Percentiles rank a stretch among this genome's conserved stretches.
Conservation (phyloP, 83 land plant genomes). For the Picea engelmannii region DNA sequence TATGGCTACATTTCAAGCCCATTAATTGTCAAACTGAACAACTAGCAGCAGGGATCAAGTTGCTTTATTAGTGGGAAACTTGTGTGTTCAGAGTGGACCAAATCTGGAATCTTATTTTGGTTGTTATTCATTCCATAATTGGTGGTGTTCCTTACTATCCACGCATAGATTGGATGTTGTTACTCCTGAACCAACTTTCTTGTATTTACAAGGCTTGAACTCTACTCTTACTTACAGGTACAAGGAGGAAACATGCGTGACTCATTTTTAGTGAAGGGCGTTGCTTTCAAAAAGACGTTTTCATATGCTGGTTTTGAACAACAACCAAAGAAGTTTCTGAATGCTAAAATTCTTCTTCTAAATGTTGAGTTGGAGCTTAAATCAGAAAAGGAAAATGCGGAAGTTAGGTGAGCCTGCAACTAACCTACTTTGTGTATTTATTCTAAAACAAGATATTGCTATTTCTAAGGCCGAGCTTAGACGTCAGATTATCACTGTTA, state of each 20-base stretch:
- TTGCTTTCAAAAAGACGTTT: constrained; percentile 98
- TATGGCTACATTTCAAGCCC: not conserved
- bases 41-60: not conserved
- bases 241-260: constrained; percentile 98
- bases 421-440: not conserved
- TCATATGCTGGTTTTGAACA: constrained; percentile 99
- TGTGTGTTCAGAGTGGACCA: not conserved
- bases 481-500: not conserved
- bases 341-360: constrained; percentile 82
- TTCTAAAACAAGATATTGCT: not conserved
- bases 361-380: constrained; percentile 96
- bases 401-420: constrained; percentile 70
- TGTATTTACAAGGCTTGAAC: not conserved
- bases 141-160: not conserved
- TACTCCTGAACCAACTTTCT: not conserved
- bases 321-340: constrained; percentile 88
- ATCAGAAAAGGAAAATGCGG: constrained; percentile 99
- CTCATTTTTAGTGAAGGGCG: constrained; percentile 95
- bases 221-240: constrained; percentile 50
- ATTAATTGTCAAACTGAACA: not conserved
- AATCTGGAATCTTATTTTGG: not conserved
- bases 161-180: not conserved
- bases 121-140: constrained; percentile 9
- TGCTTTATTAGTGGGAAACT: not conserved
- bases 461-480: not conserved